Percentiles rank a stretch among this genome's conserved stretches.
Evolutionary conservation across 164 flowering plant species (phyloP).

Genomic region (Annona cherimola): DNA sequence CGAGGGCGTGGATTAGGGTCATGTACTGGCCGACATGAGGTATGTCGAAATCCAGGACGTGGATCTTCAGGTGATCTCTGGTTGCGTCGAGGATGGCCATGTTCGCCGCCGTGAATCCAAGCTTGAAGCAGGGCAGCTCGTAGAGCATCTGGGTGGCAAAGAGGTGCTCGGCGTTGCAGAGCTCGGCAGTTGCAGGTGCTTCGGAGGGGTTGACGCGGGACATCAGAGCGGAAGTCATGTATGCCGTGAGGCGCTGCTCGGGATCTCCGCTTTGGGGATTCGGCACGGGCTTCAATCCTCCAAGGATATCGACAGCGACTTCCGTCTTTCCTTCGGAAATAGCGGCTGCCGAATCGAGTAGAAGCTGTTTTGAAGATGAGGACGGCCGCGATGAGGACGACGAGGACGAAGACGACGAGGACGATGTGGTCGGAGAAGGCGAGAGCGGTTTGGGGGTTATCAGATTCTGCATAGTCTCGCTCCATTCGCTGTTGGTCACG

Average conservation of each 20-base stretch:
- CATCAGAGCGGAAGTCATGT: slow-evolving; percentile 45
- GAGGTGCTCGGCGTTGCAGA: slow-evolving; percentile 37
- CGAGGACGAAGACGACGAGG: slow-evolving; percentile 28
- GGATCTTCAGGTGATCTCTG: slow-evolving; percentile 24
- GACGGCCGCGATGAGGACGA: slow-evolving; percentile 5
- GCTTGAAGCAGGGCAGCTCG: slow-evolving; percentile 77
- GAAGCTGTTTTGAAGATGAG: slow-evolving; percentile 35
- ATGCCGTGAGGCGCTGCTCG: slow-evolving; percentile 51
- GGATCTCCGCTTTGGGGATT: slow-evolving; percentile 37
- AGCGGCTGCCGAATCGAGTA: slow-evolving; percentile 61
- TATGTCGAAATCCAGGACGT: slow-evolving; percentile 46
- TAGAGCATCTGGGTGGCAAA: slow-evolving; percentile 43
- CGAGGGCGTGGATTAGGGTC: slow-evolving; percentile 54
- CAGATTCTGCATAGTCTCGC: slow-evolving; percentile 64
- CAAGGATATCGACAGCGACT: slow-evolving; percentile 41
- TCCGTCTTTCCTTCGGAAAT: slow-evolving; percentile 58
- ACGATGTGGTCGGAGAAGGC: slow-evolving; percentile 26
- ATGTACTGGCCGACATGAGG: slow-evolving; percentile 65
- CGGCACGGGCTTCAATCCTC: slow-evolving; percentile 35
- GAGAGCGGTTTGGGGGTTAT: slow-evolving; percentile 26
- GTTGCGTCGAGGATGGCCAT: slow-evolving; percentile 60
- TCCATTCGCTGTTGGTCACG: slow-evolving; percentile 70
- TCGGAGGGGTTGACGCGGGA: slow-evolving; percentile 40
- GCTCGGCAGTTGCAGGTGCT: slow-evolving; percentile 28
- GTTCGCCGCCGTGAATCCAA: slow-evolving; percentile 73